Percentiles rank a stretch among this genome's conserved stretches.
phyloP scores from a whole-genome alignment of 169 alveolate genomes.

The Plasmodium malariae region DNA sequence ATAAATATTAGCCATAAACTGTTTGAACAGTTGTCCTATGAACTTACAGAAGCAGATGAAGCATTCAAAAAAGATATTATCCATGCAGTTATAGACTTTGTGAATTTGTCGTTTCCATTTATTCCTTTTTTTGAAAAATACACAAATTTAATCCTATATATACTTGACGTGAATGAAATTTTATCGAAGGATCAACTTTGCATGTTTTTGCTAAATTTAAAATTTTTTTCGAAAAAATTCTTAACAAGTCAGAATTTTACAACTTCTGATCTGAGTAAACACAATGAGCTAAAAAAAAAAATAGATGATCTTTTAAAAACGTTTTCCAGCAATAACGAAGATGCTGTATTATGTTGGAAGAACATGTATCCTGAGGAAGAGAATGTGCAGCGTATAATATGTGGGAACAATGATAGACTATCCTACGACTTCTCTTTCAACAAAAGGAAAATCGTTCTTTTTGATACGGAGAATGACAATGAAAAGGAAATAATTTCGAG shows the following conservation, averaged over 20 bases:
- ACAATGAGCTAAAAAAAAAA: not conserved
- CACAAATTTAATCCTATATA: constrained; percentile 13
- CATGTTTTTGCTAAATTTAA: constrained; percentile 25
- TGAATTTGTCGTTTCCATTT: constrained; percentile 41
- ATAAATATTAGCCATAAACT: constrained; percentile 16
- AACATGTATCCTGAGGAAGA: not conserved
- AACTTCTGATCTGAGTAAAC: not conserved
- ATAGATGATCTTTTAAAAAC: not conserved
- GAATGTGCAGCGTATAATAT: not conserved
- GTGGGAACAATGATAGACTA: not conserved
- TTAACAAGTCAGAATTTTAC: not conserved
- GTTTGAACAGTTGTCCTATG: constrained; percentile 24
- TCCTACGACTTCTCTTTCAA: constrained; percentile 54
- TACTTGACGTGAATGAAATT: constrained; percentile 15
- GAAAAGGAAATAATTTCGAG: constrained; percentile 47
- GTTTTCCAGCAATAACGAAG: not conserved
- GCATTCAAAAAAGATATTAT: constrained; percentile 18
- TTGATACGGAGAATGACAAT: constrained; percentile 64
- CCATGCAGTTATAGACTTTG: constrained; percentile 10
- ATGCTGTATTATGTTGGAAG: not conserved
- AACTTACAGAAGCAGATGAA: not conserved
- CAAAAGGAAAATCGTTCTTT: constrained; percentile 24
- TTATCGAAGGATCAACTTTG: constrained; percentile 14
- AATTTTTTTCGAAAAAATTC: not conserved
- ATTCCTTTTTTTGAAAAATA: constrained; percentile 32